phyloP scores from a whole-genome alignment of 306 rosid genomes.

The Elaeagnus macrophylla region DNA sequence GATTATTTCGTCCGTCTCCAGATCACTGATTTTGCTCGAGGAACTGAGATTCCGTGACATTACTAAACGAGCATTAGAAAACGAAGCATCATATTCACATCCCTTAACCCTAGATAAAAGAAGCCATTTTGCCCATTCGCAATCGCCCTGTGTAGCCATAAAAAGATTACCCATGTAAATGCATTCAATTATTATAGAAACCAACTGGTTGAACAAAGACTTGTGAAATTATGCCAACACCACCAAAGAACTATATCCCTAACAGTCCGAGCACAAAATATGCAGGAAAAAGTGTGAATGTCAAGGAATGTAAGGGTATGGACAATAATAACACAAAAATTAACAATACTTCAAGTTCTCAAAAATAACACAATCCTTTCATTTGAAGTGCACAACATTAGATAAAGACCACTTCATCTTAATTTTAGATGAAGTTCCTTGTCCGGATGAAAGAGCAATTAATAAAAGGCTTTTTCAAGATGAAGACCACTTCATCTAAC shows the following conservation, averaged over 20 bases:
- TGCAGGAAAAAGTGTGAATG: not conserved
- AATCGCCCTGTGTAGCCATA: constrained; percentile 53
- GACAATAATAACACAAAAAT: no score
- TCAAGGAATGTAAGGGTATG: not conserved
- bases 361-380: no score
- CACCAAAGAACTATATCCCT: not conserved
- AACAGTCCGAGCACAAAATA: not conserved
- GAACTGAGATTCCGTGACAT: constrained; percentile 55
- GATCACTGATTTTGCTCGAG: constrained; percentile 48
- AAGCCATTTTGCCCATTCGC: constrained; percentile 94
- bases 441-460: no score
- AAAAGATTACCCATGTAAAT: constrained; percentile 22
- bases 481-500: no score
- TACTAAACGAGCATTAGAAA: constrained; percentile 75
- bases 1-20: constrained; percentile 71
- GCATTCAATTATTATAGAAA: not conserved
- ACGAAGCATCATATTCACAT: constrained; percentile 73
- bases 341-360: no score
- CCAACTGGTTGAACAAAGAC: not conserved
- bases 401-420: no score
- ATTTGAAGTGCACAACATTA: no score
- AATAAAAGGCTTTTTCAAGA: no score
- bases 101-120: constrained; percentile 76
- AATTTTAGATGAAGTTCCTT: no score
- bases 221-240: not conserved